phyloP scores from a whole-genome alignment of 31 red algal species.

The Asparagopsis taxiformis region DNA sequence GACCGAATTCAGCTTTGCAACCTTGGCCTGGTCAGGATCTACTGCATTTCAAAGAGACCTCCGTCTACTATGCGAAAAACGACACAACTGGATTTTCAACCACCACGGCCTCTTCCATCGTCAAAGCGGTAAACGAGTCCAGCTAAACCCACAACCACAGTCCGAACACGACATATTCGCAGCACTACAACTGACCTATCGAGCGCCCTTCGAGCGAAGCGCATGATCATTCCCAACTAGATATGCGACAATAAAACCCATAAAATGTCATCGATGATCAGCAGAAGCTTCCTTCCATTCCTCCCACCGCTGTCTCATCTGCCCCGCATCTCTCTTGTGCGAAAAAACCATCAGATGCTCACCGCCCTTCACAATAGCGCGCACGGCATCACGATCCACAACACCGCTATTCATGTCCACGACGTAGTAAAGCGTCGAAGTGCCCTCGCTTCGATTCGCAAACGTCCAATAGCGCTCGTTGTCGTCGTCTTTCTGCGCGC shows the following conservation, averaged over 20 bases:
- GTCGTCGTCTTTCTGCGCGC: constrained; percentile 10
- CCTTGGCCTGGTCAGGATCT: constrained; percentile 76
- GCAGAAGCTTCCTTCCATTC: constrained; percentile 36
- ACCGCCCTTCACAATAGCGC: constrained; percentile 46
- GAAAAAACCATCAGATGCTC: constrained; percentile 34
- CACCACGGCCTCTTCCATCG: constrained; percentile 70
- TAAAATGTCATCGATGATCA: constrained; percentile 1
- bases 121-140: constrained; percentile 18
- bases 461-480: constrained; percentile 54
- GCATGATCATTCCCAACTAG: too few relatives aligned
- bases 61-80: constrained; percentile 33
- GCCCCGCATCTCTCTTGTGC: constrained; percentile 40
- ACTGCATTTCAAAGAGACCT: constrained; percentile 68
- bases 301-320: constrained; percentile 40
- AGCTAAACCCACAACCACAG: constrained; percentile 24
- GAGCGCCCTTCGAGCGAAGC: constrained; percentile 63
- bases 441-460: not conserved
- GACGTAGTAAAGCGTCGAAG: constrained; percentile 33
- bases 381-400: constrained; percentile 21
- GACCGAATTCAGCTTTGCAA: constrained; percentile 51
- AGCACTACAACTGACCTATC: constrained; percentile 53
- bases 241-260: too few relatives aligned
- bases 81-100: constrained; percentile 62
- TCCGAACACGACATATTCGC: constrained; percentile 62
- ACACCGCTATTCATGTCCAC: constrained; percentile 46